Base-by-base conservation (phyloP, 1,139 yeast species). In the Suhomyces choctaworum region DNA sequence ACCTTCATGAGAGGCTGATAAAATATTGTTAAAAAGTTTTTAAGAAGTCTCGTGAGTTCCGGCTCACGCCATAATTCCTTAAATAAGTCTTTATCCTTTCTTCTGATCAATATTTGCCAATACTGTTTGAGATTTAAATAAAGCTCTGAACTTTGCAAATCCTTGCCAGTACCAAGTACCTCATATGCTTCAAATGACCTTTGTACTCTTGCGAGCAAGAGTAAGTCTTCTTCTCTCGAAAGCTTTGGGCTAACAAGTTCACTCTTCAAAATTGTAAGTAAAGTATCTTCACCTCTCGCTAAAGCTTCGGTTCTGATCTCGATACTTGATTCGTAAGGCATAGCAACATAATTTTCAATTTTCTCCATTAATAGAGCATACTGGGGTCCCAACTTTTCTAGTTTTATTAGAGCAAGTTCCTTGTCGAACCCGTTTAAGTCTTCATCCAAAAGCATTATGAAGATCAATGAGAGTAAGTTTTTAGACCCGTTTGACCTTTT, bases 1-100 rank as follows among this genome's bases (percentile, higher is more conserved):
- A 90, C 70, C 27, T 72, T 73, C 44, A 89, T 85, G 53, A 90
- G 64, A 1, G 97, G 97, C 45, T 86, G 88, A 56, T 89, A 89
- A 48, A 90, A 84, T 37, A 88, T 72, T 0, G 89, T 76, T 27
- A 90, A 70, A 25, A 87, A 66, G 37, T 85, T 86, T 46, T 83
- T 83, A 38, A 89, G 65, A 27, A 90, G 66, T 30, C 70, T 70
- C 16, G 89, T 79, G 27, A 94, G 64, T 48, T 83, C 86, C 0
- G 92, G 89, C 50, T 89, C 96, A 36, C 80, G 80, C 94, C 96
- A 87, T 30, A 90, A 60, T 51, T 81, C 80, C 47, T 81, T 82
- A 68, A 89, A 60, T 30, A 82, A 64, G 37, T 80, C 78, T 55
- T 87, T 88, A 54, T 90, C 97, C 28, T 79, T 76, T 40, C 77